phyloP scores from a whole-genome alignment of 305 asterid species.

The Stenogyne calaminthoides region DNA sequence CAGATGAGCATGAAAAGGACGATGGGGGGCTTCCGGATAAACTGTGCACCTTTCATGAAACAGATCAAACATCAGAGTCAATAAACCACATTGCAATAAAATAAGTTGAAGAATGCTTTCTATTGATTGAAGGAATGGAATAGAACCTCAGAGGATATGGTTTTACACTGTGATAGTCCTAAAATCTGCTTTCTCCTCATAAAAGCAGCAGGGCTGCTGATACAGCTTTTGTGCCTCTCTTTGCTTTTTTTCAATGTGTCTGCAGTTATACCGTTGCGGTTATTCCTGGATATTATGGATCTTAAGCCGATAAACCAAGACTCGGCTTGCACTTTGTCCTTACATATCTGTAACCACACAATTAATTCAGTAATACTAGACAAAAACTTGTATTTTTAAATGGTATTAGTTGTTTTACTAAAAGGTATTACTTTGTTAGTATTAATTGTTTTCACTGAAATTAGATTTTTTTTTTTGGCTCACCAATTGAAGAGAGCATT shows the following conservation, averaged over 20 bases:
- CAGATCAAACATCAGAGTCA: background rate
- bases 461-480: background rate
- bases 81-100: background rate
- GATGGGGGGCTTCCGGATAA: conserved; percentile 27
- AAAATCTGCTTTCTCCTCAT: conserved; percentile 28
- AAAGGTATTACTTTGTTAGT: too few relatives aligned
- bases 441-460: too few relatives aligned
- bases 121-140: background rate
- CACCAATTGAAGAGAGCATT: conserved; percentile 29
- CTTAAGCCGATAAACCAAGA: conserved; percentile 27
- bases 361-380: background rate
- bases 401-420: too few relatives aligned
- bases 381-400: too few relatives aligned
- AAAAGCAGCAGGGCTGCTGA: conserved; percentile 29
- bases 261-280: background rate
- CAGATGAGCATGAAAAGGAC: conserved; percentile 19
- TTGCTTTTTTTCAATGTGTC: conserved; percentile 4
- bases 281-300: conserved; percentile 18
- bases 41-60: conserved; percentile 17
- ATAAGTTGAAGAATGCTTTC: background rate
- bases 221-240: conserved; percentile 24
- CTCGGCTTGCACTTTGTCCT: conserved; percentile 31
- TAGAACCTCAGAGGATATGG: conserved; percentile 22
- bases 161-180: conserved; percentile 16
- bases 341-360: conserved; percentile 18